These are phyloP conservation scores for Gnetum montanum DNA, from an alignment of 75 land plant species.

Conservation along the genomic window DNA sequence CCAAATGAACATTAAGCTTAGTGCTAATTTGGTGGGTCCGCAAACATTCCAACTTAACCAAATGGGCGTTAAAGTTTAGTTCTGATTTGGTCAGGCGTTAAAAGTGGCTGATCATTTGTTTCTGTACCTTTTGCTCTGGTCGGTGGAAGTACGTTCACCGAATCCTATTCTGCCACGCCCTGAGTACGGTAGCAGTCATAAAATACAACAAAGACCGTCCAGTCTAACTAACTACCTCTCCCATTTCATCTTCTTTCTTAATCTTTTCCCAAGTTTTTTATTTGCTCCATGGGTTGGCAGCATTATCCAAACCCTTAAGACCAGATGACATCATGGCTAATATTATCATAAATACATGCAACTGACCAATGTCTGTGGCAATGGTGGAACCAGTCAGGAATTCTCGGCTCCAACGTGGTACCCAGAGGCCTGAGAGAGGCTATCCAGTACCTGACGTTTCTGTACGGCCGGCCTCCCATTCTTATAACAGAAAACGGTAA, in stretches of 20 bases:
- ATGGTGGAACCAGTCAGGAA: slow-evolving; percentile 15
- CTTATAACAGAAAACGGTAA: slow-evolving; percentile 36
- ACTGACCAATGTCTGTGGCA: not conserved
- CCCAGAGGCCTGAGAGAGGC: slow-evolving; percentile 41
- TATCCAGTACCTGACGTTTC: slow-evolving; percentile 16
- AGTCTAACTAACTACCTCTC: not conserved
- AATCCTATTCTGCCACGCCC: no score
- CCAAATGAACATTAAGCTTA: no score
- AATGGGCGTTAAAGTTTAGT: no score
- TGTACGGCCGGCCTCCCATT: slow-evolving; percentile 37
- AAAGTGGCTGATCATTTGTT: no score
- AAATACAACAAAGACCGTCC: no score
- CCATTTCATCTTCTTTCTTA: not conserved
- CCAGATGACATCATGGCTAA: not conserved
- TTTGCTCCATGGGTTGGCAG: not conserved
- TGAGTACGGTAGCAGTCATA: no score
- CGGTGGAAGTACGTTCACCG: no score
- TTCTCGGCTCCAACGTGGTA: slow-evolving; percentile 19
- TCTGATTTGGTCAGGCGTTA: no score
- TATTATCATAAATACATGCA: not conserved
- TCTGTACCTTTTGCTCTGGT: no score
- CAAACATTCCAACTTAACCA: no score
- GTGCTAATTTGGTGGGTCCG: no score
- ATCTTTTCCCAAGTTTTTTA: not conserved
- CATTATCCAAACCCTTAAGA: not conserved